Evolutionary conservation across 169 alveolate genomes (phyloP).

Genomic region (Plasmodium ovale): DNA sequence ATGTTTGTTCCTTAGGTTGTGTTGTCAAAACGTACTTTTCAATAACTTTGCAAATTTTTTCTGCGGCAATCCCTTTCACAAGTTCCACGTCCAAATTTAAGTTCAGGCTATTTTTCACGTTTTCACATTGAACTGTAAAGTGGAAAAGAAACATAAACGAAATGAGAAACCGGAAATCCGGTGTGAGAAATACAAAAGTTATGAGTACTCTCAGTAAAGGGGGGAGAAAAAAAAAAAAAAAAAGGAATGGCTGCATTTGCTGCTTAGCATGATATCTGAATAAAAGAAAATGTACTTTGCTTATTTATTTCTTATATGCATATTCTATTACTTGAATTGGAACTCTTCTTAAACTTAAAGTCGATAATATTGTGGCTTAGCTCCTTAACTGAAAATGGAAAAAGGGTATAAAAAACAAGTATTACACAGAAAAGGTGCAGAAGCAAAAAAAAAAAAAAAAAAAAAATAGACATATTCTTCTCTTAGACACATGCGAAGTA

Average conservation of each 20-base stretch:
- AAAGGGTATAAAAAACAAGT: not conserved
- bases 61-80: slow-evolving; percentile 30
- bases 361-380: slow-evolving; percentile 32
- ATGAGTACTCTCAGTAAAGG: too few species aligned
- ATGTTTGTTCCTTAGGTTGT: not conserved
- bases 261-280: too few species aligned
- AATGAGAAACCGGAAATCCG: too few species aligned
- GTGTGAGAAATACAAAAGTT: too few species aligned
- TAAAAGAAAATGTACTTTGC: too few species aligned
- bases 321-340: not conserved
- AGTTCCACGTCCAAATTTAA: slow-evolving; percentile 28
- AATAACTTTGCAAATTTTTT: slow-evolving; percentile 50
- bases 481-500: too few species aligned
- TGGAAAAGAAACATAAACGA: not conserved
- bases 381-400: slow-evolving; percentile 25
- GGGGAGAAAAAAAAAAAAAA: too few species aligned
- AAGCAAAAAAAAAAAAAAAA: not conserved
- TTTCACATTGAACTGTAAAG: slow-evolving; percentile 31
- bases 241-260: too few species aligned
- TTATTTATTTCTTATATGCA: not conserved
- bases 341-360: slow-evolving; percentile 16
- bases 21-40: slow-evolving; percentile 6
- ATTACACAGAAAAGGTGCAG: not conserved
- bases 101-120: slow-evolving; percentile 40
- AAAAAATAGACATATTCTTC: too few species aligned